Percentiles rank a stretch among this genome's conserved stretches.
Conservation (phyloP, 768 basidiomycete species). For the Terana coerulea region DNA sequence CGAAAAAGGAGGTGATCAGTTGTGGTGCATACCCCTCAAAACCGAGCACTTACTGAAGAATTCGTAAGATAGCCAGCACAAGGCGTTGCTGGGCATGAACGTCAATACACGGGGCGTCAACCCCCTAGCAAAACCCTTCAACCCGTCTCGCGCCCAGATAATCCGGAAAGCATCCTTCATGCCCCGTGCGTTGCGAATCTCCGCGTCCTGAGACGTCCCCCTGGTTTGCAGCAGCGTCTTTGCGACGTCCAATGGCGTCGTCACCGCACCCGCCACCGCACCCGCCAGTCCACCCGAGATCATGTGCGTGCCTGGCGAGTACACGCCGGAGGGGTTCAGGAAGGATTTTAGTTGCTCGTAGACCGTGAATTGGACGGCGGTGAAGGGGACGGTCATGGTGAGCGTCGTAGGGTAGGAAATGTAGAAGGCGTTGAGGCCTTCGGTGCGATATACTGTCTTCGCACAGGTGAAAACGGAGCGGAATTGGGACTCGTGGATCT, state of each 20-base stretch:
- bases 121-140: conserved; percentile 83
- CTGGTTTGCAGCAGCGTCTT: conserved; percentile 97
- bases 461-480: conserved; percentile 86
- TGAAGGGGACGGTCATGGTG: conserved; percentile 95
- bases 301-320: conserved; percentile 93
- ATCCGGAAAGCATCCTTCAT: conserved; percentile 87
- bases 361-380: conserved; percentile 95
- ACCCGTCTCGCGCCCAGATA: conserved; percentile 82
- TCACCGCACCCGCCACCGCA: conserved; percentile 91
- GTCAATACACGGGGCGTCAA: conserved; percentile 90
- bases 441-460: conserved; percentile 74
- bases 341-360: conserved; percentile 90
- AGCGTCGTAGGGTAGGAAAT: conserved; percentile 98
- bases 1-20: not conserved
- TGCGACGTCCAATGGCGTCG: conserved; percentile 95
- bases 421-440: conserved; percentile 92
- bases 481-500: conserved; percentile 90
- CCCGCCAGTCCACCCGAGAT: conserved; percentile 90
- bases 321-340: conserved; percentile 80
- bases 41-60: conserved; percentile 84
- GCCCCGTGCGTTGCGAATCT: conserved; percentile 80
- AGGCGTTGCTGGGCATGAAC: conserved; percentile 93
- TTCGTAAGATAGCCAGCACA: conserved; percentile 97
- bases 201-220: conserved; percentile 79
- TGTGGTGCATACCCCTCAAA: too few relatives aligned